Evolutionary conservation across 2,329 filamentous ascomycete genomes (phyloP), one percentile per base, ranked within the genome.

Genomic region (Neoarthrinium moseri): DNA sequence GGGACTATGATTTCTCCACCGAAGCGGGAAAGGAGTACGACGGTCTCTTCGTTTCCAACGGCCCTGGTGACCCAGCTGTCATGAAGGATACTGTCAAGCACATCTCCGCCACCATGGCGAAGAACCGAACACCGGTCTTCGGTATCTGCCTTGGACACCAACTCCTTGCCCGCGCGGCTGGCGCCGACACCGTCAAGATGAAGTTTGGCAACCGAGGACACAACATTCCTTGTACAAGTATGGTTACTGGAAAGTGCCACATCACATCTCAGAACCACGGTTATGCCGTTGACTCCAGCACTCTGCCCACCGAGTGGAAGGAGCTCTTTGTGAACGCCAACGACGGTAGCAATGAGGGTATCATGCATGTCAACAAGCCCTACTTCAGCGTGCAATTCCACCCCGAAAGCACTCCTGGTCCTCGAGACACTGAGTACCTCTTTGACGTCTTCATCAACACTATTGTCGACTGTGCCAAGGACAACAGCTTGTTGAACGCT

Each of bases 331-430:
- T 97, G 61, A 99, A 99, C 63, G 92, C 94, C 69, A 99, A 99
- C 67, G 94, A 99, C 59, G 89, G 89, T 58, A 96, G 89, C 71
- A 99, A 99, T 69, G 94, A 99, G 74, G 94, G 94, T 71, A 96
- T 99, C 63, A 86, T 91, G 69, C 91, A 97, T 67, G 73, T 80
- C 39, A 81, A 75, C 66, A 87, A 85, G 61, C 94, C 94, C 42
- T 95, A 92, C 73, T 99, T 99, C 78, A 96, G 91, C 75, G 94
- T 97, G n/a, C 94, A 99, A 66, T 99, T 99, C 73, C 94, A 99
- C 64, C 94, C 94, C 0, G 94, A 99, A 70, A 96, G 91, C 74
- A 95, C 91, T 1, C 94, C 94, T 3, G 94, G 94, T 47, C 94
- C 94, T 42, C 83, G 90, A 27, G 94, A 99, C 65, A 99, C 94